These are phyloP conservation scores for Gentiana macrophylla DNA, from an alignment of 257 asterid species.

Conservation along the genomic window DNA sequence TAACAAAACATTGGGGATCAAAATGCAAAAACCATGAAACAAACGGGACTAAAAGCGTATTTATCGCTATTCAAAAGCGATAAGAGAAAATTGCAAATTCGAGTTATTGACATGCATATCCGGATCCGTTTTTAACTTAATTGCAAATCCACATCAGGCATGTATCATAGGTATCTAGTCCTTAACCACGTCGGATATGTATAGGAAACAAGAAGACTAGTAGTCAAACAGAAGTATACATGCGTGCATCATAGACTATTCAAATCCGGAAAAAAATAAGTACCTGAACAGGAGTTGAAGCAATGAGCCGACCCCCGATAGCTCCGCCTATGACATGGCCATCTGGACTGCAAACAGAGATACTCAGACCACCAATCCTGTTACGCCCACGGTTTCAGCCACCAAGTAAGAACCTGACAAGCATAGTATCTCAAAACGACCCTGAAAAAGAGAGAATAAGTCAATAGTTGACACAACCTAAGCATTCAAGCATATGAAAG, in stretches of 20 bases:
- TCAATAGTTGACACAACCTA: too few relatives aligned
- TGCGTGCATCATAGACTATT: too few relatives aligned
- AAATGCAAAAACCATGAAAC: too few relatives aligned
- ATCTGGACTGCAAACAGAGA: constrained; percentile 61
- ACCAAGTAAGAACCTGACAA: constrained; percentile 60
- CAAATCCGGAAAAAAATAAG: not conserved
- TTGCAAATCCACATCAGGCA: too few relatives aligned
- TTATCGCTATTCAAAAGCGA: too few relatives aligned
- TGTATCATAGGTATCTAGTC: too few relatives aligned
- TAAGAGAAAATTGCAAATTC: not conserved
- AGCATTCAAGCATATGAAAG: too few relatives aligned
- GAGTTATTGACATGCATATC: too few relatives aligned
- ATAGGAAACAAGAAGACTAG: not conserved
- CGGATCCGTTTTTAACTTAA: too few relatives aligned
- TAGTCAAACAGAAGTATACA: not conserved
- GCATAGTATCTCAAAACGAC: constrained; percentile 54
- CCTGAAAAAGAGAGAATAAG: constrained; percentile 23
- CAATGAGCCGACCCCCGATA: constrained; percentile 52
- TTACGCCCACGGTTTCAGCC: constrained; percentile 45
- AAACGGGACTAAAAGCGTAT: too few relatives aligned
- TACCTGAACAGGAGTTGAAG: constrained; percentile 53
- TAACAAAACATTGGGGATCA: too few relatives aligned
- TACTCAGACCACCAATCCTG: constrained; percentile 58
- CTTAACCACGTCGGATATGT: too few relatives aligned
- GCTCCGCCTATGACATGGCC: constrained; percentile 68